A percentile compares a stretch with the other conserved stretches of the same genome.
Conservation (phyloP, 129 eudicot genomes). For the Lactuca saligna region DNA sequence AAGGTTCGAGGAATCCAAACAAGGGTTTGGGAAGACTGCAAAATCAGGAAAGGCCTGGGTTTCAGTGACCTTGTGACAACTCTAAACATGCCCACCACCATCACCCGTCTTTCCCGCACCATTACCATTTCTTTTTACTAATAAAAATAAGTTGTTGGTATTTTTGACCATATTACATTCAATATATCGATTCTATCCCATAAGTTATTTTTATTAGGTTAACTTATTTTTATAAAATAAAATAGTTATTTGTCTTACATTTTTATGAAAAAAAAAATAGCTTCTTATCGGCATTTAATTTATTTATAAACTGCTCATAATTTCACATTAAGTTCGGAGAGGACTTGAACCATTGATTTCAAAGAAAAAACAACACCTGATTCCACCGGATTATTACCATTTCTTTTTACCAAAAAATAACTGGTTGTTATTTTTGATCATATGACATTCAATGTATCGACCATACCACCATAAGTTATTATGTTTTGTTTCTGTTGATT, state of each 20-base stretch:
- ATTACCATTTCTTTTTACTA: not conserved
- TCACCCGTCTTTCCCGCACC: not conserved
- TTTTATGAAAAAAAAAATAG: too few relatives aligned
- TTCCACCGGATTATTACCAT: not conserved
- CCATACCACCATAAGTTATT: not conserved
- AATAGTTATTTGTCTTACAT: too few relatives aligned
- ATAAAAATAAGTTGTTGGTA: too few relatives aligned
- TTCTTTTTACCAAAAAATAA: not conserved
- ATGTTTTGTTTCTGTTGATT: too few relatives aligned
- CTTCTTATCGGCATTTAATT: too few relatives aligned
- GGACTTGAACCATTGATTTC: too few relatives aligned
- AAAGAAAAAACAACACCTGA: not conserved
- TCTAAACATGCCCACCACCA: not conserved
- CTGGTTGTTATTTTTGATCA: not conserved
- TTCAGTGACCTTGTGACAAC: not conserved
- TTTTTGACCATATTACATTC: not conserved
- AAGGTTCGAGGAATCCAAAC: conserved; percentile 3
- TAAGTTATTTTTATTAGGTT: too few relatives aligned
- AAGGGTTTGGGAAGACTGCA: not conserved
- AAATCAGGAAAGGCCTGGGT: conserved; percentile 6
- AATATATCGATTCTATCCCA: not conserved
- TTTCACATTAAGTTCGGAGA: too few relatives aligned
- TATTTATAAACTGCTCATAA: too few relatives aligned
- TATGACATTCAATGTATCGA: not conserved
- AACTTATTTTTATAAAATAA: too few relatives aligned